These are phyloP conservation scores for Diversispora epigaea DNA, from an alignment of 192 early-diverging fungal species.

Conservation along the genomic window DNA sequence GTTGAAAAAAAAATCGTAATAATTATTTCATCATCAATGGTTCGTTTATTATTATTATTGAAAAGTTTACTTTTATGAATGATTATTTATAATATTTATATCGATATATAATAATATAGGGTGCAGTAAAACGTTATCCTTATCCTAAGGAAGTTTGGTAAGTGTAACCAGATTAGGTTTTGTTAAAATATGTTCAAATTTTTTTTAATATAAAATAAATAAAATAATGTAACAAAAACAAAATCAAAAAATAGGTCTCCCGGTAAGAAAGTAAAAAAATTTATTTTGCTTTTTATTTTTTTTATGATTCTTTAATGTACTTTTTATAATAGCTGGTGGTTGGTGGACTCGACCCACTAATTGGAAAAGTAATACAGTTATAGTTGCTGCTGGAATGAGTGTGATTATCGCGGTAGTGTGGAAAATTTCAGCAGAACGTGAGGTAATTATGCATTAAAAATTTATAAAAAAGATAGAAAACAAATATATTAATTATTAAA, in stretches of 20 bases:
- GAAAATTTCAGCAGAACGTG: slow-evolving; percentile 45
- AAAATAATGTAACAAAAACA: too few species aligned
- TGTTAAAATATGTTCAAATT: neutral
- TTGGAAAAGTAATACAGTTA: slow-evolving; percentile 49
- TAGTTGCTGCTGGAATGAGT: slow-evolving; percentile 40
- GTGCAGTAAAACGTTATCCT: slow-evolving; percentile 37
- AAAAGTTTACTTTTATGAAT: too few species aligned
- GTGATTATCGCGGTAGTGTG: slow-evolving; percentile 40
- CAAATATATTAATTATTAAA: too few species aligned
- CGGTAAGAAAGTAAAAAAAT: slow-evolving; percentile 1
- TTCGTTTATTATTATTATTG: too few species aligned
- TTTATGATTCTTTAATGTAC: neutral
- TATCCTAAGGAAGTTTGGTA: slow-evolving; percentile 47
- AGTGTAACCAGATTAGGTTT: neutral
- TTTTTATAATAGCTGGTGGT: slow-evolving; percentile 38
- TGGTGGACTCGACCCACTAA: slow-evolving; percentile 49
- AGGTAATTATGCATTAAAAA: slow-evolving; percentile 29
- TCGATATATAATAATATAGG: slow-evolving; percentile 19
- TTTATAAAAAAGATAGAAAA: too few species aligned
- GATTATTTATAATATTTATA: too few species aligned
- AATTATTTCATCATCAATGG: too few species aligned
- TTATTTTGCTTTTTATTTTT: neutral
- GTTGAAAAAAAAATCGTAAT: too few species aligned
- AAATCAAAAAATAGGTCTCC: slow-evolving; percentile 47
- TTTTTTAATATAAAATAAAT: too few species aligned